phyloP scores from a whole-genome alignment of 495 filamentous ascomycete species.

The Chaetomium cochliodes region DNA sequence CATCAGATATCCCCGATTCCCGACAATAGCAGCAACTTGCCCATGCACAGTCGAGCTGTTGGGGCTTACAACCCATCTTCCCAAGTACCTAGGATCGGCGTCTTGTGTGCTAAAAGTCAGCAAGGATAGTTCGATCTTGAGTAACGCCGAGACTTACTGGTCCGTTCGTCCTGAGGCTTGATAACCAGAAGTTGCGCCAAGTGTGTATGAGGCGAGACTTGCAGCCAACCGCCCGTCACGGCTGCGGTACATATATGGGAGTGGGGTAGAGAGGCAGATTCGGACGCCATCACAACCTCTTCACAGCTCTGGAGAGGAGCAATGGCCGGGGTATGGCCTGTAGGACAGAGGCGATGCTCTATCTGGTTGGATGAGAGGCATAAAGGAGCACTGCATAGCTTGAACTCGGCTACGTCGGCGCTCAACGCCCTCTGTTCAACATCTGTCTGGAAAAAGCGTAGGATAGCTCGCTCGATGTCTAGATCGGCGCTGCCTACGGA shows the following conservation, averaged over 20 bases:
- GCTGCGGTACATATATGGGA: not conserved
- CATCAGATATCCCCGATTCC: not conserved
- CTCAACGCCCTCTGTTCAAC: not conserved
- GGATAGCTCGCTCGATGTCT: not conserved
- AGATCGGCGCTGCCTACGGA: not conserved
- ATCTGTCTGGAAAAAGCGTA: constrained; percentile 2
- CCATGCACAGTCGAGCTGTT: not conserved
- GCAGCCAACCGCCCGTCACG: not conserved
- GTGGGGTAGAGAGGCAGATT: not conserved
- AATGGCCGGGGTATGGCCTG: not conserved
- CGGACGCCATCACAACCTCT: not conserved
- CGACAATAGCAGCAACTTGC: not conserved
- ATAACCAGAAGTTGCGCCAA: not conserved
- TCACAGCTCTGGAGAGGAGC: not conserved
- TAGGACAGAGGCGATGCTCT: not conserved
- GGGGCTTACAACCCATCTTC: not conserved
- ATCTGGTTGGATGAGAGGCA: not conserved
- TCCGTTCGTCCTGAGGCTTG: not conserved
- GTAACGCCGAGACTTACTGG: not conserved
- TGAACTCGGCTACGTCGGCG: not conserved
- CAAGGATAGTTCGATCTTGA: not conserved
- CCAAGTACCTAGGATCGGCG: not conserved
- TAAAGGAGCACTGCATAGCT: not conserved
- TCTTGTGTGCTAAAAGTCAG: not conserved
- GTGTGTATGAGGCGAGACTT: not conserved